Evolutionary conservation across 2,329 filamentous ascomycete genomes (phyloP).

Genomic region (Penicillium sp.): DNA sequence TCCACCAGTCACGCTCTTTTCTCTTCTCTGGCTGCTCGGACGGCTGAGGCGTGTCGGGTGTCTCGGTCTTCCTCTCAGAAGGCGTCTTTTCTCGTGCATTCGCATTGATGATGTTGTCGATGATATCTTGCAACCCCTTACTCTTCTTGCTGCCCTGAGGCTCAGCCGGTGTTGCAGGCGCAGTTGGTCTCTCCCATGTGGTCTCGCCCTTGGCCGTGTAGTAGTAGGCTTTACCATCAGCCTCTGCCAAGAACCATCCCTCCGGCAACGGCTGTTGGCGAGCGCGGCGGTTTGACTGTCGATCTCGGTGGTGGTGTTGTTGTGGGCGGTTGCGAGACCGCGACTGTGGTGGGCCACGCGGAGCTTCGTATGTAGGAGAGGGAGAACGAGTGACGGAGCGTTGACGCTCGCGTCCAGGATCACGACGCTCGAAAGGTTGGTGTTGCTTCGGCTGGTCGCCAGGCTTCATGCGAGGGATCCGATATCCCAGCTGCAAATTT

Average conservation of each 20-base stretch:
- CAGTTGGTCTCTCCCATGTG: conserved; percentile 75
- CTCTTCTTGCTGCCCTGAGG: conserved; percentile 60
- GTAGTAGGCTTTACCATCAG: conserved; percentile 71
- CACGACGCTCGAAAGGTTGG: conserved; percentile 60
- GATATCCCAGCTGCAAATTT: conserved; percentile 82
- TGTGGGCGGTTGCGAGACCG: conserved; percentile 59
- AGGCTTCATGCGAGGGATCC: conserved; percentile 84
- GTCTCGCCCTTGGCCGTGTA: conserved; percentile 74
- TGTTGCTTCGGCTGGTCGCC: conserved; percentile 52
- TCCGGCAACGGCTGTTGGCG: conserved; percentile 59
- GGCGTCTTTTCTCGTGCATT: conserved; percentile 60
- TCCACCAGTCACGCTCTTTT: conserved; percentile 48
- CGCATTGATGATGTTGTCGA: conserved; percentile 79
- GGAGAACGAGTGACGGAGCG: conserved; percentile 51
- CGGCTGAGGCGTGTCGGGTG: conserved; percentile 60
- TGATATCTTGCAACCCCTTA: conserved; percentile 57
- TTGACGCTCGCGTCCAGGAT: conserved; percentile 48
- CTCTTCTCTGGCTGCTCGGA: conserved; percentile 50
- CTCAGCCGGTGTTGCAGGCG: conserved; percentile 60
- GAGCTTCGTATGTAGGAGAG: conserved; percentile 46
- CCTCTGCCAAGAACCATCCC: conserved; percentile 80
- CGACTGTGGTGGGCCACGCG: conserved; percentile 44
- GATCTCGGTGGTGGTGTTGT: conserved; percentile 41
- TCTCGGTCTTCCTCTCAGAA: conserved; percentile 47
- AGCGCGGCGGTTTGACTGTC: conserved; percentile 49